Percentiles rank a stretch among this genome's conserved stretches.
These are phyloP conservation scores for Chalara sp. DNA, from an alignment of 2,329 filamentous ascomycete species.

Conservation along the genomic window DNA sequence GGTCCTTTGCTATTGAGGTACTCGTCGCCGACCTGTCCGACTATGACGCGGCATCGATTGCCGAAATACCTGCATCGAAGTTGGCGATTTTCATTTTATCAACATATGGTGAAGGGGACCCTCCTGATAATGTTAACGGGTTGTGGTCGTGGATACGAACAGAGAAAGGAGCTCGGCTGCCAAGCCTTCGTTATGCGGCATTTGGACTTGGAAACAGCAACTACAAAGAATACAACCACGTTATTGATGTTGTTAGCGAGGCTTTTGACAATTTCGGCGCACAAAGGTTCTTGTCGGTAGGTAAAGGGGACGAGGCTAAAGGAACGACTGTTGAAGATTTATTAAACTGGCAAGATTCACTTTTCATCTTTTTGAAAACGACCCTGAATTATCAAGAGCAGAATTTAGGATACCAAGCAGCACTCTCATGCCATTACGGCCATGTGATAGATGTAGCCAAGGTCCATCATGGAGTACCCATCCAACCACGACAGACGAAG, in stretches of 20 bases:
- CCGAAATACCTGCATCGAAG: slow-evolving; percentile 19
- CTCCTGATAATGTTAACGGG: slow-evolving; percentile 34
- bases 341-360: slow-evolving; percentile 3
- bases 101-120: slow-evolving; percentile 36
- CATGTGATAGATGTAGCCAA: too few species aligned
- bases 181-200: too few species aligned
- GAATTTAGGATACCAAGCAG: too few species aligned
- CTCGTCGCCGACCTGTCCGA: slow-evolving; percentile 20
- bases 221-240: slow-evolving; percentile 33
- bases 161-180: too few species aligned
- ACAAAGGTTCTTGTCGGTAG: neutral
- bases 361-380: too few species aligned
- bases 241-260: slow-evolving; percentile 21
- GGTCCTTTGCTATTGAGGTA: neutral
- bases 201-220: slow-evolving; percentile 35
- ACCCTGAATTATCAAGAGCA: too few species aligned
- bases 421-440: too few species aligned
- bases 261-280: slow-evolving; percentile 28
- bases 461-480: too few species aligned
- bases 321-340: neutral
- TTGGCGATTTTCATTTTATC: slow-evolving; percentile 31
- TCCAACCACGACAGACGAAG: too few species aligned
- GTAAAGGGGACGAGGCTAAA: neutral
- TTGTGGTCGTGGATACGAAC: too few species aligned
- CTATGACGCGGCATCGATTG: slow-evolving; percentile 29